Evolutionary conservation across 2,329 filamentous ascomycete genomes (phyloP).

Genomic region (Raffaelea albimanens): DNA sequence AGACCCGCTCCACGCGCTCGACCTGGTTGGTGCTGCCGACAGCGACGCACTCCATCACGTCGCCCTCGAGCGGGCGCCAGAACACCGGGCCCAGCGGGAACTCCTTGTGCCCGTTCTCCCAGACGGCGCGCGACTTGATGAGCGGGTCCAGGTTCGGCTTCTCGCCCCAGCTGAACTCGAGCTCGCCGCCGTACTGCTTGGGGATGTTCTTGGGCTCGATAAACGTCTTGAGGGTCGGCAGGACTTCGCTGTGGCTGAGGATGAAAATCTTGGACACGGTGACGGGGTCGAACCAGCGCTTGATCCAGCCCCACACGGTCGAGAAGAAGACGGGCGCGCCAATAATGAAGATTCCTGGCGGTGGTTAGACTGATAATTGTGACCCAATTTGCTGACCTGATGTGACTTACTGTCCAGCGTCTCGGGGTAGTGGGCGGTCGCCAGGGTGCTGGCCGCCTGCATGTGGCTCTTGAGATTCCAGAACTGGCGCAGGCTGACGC

Average conservation of each 20-base stretch:
- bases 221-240: constrained; percentile 67
- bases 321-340: constrained; percentile 86
- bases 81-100: constrained; percentile 50
- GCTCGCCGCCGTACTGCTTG: constrained; percentile 77
- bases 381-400: no score
- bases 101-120: constrained; percentile 40
- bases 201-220: constrained; percentile 79
- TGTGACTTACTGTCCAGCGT: constrained; percentile 61
- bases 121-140: constrained; percentile 38
- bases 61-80: constrained; percentile 41
- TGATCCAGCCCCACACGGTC: constrained; percentile 90
- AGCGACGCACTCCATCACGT: constrained; percentile 41
- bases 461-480: constrained; percentile 93
- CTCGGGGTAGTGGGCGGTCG: constrained; percentile 91
- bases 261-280: constrained; percentile 97
- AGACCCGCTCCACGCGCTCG: constrained; percentile 36
- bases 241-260: constrained; percentile 62
- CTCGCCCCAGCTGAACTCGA: constrained; percentile 75
- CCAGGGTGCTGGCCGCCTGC: constrained; percentile 81
- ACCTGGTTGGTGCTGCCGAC: constrained; percentile 38
- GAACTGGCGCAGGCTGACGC: constrained; percentile 84
- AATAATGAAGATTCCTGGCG: constrained; percentile 49
- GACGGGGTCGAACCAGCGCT: constrained; percentile 90
- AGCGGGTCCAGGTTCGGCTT: constrained; percentile 61
- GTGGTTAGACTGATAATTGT: constrained; percentile 2